Base-by-base conservation (phyloP, 495 filamentous ascomycete species). In the Astrothelium macrocarpum region DNA sequence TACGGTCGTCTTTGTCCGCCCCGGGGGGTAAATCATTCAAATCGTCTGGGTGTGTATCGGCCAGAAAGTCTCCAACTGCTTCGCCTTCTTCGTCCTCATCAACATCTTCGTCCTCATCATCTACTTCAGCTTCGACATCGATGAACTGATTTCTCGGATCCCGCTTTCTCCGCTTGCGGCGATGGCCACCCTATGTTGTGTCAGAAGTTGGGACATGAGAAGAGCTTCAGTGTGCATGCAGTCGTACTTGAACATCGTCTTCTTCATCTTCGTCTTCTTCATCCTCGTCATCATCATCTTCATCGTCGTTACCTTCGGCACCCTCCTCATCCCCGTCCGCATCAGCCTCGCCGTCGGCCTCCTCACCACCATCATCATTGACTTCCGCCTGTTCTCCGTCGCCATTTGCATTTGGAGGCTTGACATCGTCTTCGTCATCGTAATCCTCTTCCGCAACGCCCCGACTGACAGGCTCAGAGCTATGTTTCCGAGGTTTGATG, bases 71-170 rank as follows among this genome's bases (percentile, higher is more conserved):
- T 60, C 90, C 94, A 64, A 89, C 88, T 64, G 90, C 88, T 62
- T 89, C 85, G n/a, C 96, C 92, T 36, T 94, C 91, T 64, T 95
- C 85, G 45, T 90, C 87, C 59, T 87, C 90, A 60, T 91, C 90
- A 64, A 84, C 87, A 59, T 96, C 93, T 62, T 97, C 93, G 58
- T 98, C 93, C 61, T 89, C 78, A 32, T 90, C 93, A 66, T 96
- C 93, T 63, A 97, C 93, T 76, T 95, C 94, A 70, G 93, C 93
- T 78, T 97, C 94, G 66, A 89, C 88, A 81, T 98, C 94, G 76
- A 98, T 81, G 84, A 96, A 97, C 59, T 85, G 81, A 66, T 88
- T 87, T 61, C 89, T 81, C 61, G 80, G 82, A 65, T 87, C 84
- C 62, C 79, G 77, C 71, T 83, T 84, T 72, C 81, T 80, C 53